Evolutionary conservation across 83 land plant species (phyloP), one percentile per base, ranked within the genome.

Genomic region (Isoetes engelmannii): DNA sequence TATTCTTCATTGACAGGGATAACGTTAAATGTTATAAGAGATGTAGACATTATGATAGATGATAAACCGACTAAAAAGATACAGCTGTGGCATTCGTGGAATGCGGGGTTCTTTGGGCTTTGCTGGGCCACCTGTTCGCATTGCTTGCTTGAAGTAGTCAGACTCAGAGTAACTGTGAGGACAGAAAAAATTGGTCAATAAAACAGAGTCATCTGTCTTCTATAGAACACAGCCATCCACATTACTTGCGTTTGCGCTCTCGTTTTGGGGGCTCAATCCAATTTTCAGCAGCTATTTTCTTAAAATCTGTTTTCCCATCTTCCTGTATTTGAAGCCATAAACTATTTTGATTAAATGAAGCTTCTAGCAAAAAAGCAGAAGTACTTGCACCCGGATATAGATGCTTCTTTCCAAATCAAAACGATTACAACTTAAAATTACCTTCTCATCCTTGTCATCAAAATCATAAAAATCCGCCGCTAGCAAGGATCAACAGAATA

Each of bases 41-140:
- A 53, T 13, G 55, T 15, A 12, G 2, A 46, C 12, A 45, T 68
- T 19, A n/a, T 4, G 37, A 5, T 5, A 64, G 57, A 64, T 18
- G 46, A 19, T n/a, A 59, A 3, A 61, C 5, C n/a, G 8, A 59
- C 57, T 46, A 73, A 7, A 53, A 43, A 10, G 87, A 75, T 81
- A 91, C 92, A 95, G 47, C 60, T 86, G 99, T 17, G 99, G 99
- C 99, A 95, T 95, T 45, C 97, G 88, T 73, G 99, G 99, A 71
- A 95, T 95, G 54, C 99, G 81, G n/a, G 99, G 97, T 76, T 95
- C 99, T 73, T 78, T 88, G 44, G 97, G 89, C 81, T 89, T 95
- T 45, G 85, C 61, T 19, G 97, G 90, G 18, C 83, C 87, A 61
- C 97, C 88, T 65, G 97, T 84, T 44, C 99, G 87, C 89, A 95